phyloP scores from a whole-genome alignment of 192 early-diverging fungal species.

The Umbelopsis sp. region DNA sequence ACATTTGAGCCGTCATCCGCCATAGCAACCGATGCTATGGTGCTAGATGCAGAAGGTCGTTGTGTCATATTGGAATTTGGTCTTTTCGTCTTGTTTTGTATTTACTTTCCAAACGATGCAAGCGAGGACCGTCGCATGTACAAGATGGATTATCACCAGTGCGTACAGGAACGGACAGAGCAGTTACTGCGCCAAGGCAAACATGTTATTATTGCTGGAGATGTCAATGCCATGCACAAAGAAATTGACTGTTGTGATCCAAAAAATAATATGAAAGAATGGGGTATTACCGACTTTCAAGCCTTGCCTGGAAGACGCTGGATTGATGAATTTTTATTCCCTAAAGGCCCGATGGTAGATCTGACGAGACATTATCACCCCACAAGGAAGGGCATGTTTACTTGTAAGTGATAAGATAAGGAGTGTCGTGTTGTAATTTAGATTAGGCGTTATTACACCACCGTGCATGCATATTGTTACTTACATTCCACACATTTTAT shows the following conservation, averaged over 20 bases:
- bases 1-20: conserved; percentile 8
- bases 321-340: conserved; percentile 63
- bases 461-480: neutral
- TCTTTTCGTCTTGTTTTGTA: conserved; percentile 74
- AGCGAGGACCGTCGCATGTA: conserved; percentile 48
- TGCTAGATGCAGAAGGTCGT: conserved; percentile 73
- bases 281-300: conserved; percentile 53
- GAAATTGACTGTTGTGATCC: conserved; percentile 79
- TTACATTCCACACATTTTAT: too few relatives aligned
- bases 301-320: conserved; percentile 61
- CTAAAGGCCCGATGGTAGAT: conserved; percentile 65
- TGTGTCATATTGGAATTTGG: conserved; percentile 72
- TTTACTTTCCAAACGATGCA: conserved; percentile 67
- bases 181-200: conserved; percentile 50
- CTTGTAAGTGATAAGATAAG: conserved; percentile 41
- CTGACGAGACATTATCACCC: conserved; percentile 67
- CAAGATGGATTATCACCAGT: conserved; percentile 55
- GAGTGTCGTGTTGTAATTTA: neutral
- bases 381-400: conserved; percentile 49
- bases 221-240: conserved; percentile 66
- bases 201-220: conserved; percentile 64
- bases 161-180: conserved; percentile 48
- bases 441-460: neutral
- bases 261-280: conserved; percentile 52
- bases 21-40: conserved; percentile 23